Base-by-base conservation (phyloP, 176 grass and related monocot genomes). In the sorghum (Sorghum bicolor) region DNA sequence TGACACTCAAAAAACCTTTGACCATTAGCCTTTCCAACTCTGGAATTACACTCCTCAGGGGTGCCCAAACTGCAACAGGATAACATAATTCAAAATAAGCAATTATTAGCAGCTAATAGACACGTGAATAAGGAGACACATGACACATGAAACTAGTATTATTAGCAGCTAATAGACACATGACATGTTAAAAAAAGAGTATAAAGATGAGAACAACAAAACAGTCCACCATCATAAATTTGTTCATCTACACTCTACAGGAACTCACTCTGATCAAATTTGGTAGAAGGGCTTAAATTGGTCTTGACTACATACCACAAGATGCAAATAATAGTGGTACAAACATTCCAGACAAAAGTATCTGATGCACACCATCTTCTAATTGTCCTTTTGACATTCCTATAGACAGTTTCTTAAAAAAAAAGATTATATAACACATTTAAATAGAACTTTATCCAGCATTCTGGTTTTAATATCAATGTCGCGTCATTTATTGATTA, bases 1-100 rank as follows among this genome's bases (percentile, higher is more conserved):
- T 62, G 79, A 60, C 26, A 41, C 62, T 75, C 5, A 0, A 89
- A 76, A 82, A 91, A 77, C 70, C 63, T 39, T 68, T 10, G 67
- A 41, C 50, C 41, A 24, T 66, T 20, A 60, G 50, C 30, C 5
- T 29, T 84, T 47, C 65, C 32, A 10, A 60, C 64, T 76, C 19
- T 29, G 38, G 28, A 57, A 33, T 72, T 72, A 45, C 15, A 26
- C 19, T 70, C 70, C 77, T 3, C 8, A 52, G 16, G 71, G 4
- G 19, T 44, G n/a, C 29, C 36, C 45, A 67, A 61, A 28, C 84
- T 86, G 84, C 84, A 84, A 84, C 31, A 75, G 14, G 10, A 47
- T 30, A 36, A 33, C 10, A 68, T 10, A 76, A 29, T 66, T 82
- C 20, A 87, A 82, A 76, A 41, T 77, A 55, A 58, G 26, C 64